Evolutionary conservation across 192 early-diverging fungal species (phyloP).

Genomic region (Coemansia sp.): DNA sequence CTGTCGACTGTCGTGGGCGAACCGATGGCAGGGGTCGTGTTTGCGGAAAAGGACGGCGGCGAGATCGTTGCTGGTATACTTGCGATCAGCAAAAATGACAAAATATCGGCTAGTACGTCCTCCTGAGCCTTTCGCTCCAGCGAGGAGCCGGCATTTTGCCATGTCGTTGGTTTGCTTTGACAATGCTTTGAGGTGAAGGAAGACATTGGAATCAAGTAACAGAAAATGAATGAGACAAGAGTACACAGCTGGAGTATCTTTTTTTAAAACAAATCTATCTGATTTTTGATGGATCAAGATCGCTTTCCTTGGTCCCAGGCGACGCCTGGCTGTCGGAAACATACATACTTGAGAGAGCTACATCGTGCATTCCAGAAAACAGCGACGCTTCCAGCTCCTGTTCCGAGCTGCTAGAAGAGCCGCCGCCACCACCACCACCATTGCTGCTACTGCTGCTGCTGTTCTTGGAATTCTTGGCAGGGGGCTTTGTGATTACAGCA

Average conservation of each 20-base stretch:
- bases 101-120: too few species aligned
- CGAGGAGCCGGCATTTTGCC: too few species aligned
- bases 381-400: constrained; percentile 4
- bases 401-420: neutral
- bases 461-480: neutral
- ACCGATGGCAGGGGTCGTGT: constrained; percentile 39
- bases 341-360: neutral
- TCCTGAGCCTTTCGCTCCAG: too few species aligned
- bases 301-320: neutral
- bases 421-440: neutral
- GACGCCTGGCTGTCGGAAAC: neutral
- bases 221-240: too few species aligned
- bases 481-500: neutral
- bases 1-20: constrained; percentile 43
- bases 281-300: neutral
- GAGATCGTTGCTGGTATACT: constrained; percentile 38
- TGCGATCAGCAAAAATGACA: constrained; percentile 8
- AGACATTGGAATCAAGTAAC: too few species aligned
- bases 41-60: constrained; percentile 33
- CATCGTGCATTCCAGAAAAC: constrained; percentile 7
- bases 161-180: too few species aligned
- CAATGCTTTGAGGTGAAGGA: too few species aligned
- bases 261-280: neutral
- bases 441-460: neutral
- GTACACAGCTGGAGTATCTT: too few species aligned